Evolutionary conservation across 1,284 basidiomycete genomes (phyloP).

Genomic region (Boletus smithii): DNA sequence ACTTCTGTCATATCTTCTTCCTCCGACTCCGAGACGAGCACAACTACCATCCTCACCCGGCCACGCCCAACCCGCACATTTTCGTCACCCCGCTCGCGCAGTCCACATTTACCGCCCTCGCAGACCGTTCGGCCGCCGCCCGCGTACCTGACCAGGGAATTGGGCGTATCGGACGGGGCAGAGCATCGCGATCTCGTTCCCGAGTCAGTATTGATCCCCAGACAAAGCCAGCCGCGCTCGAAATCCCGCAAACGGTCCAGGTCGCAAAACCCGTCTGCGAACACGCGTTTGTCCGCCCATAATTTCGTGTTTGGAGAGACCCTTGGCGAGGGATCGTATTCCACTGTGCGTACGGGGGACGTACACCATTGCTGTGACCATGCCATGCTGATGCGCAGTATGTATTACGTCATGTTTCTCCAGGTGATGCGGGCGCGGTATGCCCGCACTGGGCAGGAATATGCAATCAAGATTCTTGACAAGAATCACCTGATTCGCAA

Average conservation of each 20-base stretch:
- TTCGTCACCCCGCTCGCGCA: constrained; percentile 59
- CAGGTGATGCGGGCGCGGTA: constrained; percentile 63
- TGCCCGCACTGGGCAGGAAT: constrained; percentile 56
- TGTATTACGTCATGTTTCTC: constrained; percentile 14
- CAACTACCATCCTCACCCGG: constrained; percentile 40
- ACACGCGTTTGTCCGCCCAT: constrained; percentile 45
- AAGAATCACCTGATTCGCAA: constrained; percentile 70
- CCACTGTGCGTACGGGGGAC: constrained; percentile 51
- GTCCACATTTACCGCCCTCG: constrained; percentile 48
- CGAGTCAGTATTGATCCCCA: constrained; percentile 8
- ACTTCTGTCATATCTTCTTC: constrained; percentile 71
- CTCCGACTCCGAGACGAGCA: constrained; percentile 55
- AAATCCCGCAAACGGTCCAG: constrained; percentile 39
- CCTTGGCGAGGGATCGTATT: constrained; percentile 78
- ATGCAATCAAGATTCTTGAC: constrained; percentile 76
- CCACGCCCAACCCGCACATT: constrained; percentile 63
- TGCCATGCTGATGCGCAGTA: constrained; percentile 10
- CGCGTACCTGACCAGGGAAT: constrained; percentile 57
- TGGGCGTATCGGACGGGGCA: constrained; percentile 43
- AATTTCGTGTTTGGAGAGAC: constrained; percentile 71
- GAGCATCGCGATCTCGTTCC: constrained; percentile 17
- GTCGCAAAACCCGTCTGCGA: constrained; percentile 48
- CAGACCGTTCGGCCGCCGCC: constrained; percentile 48
- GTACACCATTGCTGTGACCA: too few relatives aligned
- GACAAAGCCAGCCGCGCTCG: constrained; percentile 22